A percentile compares a stretch with the other conserved stretches of the same genome.
Conservation (phyloP, 2,329 filamentous ascomycete genomes). For the Xylaria sp. region DNA sequence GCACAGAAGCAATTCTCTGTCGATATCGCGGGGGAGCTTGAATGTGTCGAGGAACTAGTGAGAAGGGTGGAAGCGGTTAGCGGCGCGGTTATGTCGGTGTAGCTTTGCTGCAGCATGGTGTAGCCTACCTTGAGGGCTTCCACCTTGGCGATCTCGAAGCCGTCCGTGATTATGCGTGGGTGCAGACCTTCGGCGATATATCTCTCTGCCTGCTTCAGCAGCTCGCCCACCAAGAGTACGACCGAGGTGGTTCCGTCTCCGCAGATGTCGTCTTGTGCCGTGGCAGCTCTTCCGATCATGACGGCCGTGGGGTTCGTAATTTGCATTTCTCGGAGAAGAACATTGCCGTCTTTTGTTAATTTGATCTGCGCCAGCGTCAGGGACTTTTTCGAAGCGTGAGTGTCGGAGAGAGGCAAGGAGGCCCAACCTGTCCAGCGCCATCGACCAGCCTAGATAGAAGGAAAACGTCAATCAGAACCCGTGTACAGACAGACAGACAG, state of each 20-base stretch:
- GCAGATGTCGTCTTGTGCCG: constrained; percentile 97
- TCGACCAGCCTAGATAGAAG: constrained; percentile 67
- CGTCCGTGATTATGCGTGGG: constrained; percentile 95
- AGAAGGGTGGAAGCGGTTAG: neutral
- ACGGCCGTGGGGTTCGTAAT: constrained; percentile 99
- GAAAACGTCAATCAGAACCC: neutral
- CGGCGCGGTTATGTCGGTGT: neutral
- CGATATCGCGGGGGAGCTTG: constrained; percentile 88
- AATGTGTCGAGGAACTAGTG: constrained; percentile 89
- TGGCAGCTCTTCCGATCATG: constrained; percentile 84
- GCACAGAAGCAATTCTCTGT: constrained; percentile 91
- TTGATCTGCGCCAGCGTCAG: constrained; percentile 76
- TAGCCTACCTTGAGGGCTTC: constrained; percentile 79
- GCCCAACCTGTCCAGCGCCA: constrained; percentile 72
- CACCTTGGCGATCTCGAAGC: constrained; percentile 95
- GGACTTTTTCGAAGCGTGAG: neutral
- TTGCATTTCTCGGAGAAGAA: constrained; percentile 82
- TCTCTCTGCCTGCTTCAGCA: constrained; percentile 96
- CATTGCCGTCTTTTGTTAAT: constrained; percentile 98
- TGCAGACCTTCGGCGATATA: constrained; percentile 98
- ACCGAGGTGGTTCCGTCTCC: constrained; percentile 98
- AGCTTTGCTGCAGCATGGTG: neutral
- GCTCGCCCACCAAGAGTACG: constrained; percentile 92
- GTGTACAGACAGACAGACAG: neutral
- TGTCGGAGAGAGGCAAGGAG: neutral